Evolutionary conservation across 1,284 basidiomycete species (phyloP).

Genomic region (Neolentinus lepideus): DNA sequence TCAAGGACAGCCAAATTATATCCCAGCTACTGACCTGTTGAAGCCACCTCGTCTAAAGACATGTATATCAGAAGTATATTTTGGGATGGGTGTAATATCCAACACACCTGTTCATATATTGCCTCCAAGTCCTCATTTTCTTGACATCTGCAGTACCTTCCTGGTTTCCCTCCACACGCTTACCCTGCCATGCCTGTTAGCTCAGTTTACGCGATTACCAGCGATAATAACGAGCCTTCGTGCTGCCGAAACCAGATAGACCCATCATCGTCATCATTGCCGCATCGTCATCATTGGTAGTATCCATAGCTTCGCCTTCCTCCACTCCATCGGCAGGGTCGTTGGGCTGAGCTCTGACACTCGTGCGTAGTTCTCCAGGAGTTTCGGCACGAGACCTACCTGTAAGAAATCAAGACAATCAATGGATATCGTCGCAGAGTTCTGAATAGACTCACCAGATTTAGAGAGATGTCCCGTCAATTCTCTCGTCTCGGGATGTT

Average conservation of each 20-base stretch:
- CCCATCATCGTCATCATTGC: slow-evolving; percentile 93
- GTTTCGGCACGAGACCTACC: not conserved
- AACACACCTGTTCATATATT: slow-evolving; percentile 86
- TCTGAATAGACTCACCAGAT: not conserved
- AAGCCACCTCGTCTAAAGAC: slow-evolving; percentile 76
- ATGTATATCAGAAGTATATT: not conserved
- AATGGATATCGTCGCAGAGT: not conserved
- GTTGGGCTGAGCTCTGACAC: not conserved
- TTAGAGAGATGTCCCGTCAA: not conserved
- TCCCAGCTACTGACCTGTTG: slow-evolving; percentile 57
- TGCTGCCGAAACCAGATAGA: slow-evolving; percentile 80
- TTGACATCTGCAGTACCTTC: slow-evolving; percentile 72
- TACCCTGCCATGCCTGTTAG: slow-evolving; percentile 46
- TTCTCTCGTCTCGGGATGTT: slow-evolving; percentile 10
- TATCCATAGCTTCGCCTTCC: slow-evolving; percentile 64
- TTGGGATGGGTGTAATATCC: not conserved
- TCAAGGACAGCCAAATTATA: slow-evolving; percentile 9
- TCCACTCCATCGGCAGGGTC: slow-evolving; percentile 29
- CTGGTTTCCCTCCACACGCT: slow-evolving; percentile 76
- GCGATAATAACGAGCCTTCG: slow-evolving; percentile 57
- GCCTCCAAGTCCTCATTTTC: slow-evolving; percentile 90
- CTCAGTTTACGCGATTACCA: not conserved
- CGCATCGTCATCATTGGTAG: slow-evolving; percentile 63
- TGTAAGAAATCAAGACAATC: slow-evolving; percentile 16
- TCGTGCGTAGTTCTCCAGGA: not conserved